A percentile compares a stretch with the other conserved stretches of the same genome.
phyloP scores from a whole-genome alignment of 495 filamentous ascomycete genomes.

The Tirmania nivea region DNA sequence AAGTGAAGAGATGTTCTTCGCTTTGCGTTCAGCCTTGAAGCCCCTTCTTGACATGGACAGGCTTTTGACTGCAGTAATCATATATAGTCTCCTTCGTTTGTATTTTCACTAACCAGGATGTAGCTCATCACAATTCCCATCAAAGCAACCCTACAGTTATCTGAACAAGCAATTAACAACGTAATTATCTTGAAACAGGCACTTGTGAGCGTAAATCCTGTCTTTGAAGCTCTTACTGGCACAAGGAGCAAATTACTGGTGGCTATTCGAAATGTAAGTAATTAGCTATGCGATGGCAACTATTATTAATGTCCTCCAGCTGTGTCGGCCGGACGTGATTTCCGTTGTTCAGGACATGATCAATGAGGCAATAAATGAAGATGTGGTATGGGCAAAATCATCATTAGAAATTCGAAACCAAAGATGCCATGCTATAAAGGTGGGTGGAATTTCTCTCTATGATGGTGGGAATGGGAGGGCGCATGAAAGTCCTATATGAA shows the following conservation, averaged over 20 bases:
- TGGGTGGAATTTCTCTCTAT: conserved; percentile 14
- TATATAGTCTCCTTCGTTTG: neutral
- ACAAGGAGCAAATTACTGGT: conserved; percentile 43
- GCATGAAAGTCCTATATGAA: conserved; percentile 2
- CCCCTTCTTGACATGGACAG: conserved; percentile 50
- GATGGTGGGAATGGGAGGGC: too few relatives aligned
- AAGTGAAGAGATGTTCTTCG: conserved; percentile 72
- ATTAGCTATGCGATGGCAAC: neutral
- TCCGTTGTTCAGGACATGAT: conserved; percentile 41
- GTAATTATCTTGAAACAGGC: conserved; percentile 74
- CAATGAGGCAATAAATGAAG: conserved; percentile 51
- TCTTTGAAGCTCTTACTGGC: conserved; percentile 46
- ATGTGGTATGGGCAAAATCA: conserved; percentile 52
- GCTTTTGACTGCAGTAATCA: conserved; percentile 36
- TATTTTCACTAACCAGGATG: neutral
- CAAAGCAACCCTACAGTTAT: conserved; percentile 39
- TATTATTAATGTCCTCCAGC: conserved; percentile 19
- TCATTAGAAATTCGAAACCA: conserved; percentile 82
- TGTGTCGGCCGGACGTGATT: conserved; percentile 42
- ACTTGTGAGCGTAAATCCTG: conserved; percentile 38
- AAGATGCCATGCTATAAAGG: conserved; percentile 77
- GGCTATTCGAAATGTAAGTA: conserved; percentile 37
- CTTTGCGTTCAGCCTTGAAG: conserved; percentile 52
- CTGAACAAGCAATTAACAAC: conserved; percentile 65
- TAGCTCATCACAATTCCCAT: conserved; percentile 48